phyloP scores from a whole-genome alignment of 1,139 yeast genomes.

The Nematodospora anomalae region DNA sequence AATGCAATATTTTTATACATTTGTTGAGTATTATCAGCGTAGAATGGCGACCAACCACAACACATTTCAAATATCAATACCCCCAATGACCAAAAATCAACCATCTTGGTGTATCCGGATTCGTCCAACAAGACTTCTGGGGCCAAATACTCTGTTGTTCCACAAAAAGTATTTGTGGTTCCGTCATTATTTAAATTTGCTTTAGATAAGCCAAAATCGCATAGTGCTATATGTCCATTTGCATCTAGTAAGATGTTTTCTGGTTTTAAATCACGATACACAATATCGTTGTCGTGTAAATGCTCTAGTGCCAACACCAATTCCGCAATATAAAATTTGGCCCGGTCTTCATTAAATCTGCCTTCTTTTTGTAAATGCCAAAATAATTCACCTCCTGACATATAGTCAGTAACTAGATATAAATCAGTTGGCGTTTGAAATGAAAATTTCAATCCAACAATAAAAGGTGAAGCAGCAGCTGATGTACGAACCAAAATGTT shows the following conservation, averaged over 20 bases:
- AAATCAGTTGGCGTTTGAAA: constrained; percentile 93
- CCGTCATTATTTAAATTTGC: constrained; percentile 86
- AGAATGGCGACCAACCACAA: constrained; percentile 99
- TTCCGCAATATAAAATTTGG: constrained; percentile 95
- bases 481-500: constrained; percentile 88
- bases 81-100: constrained; percentile 84
- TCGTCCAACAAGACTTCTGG: constrained; percentile 83
- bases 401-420: constrained; percentile 91
- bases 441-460: constrained; percentile 91
- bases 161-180: constrained; percentile 95
- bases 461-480: constrained; percentile 82
- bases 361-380: constrained; percentile 98
- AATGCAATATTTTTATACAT: constrained; percentile 98
- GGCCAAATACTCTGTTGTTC: constrained; percentile 90
- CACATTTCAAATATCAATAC: constrained; percentile 85
- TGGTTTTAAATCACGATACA: constrained; percentile 92
- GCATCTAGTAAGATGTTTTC: constrained; percentile 93
- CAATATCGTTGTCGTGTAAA: constrained; percentile 88
- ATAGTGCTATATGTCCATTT: constrained; percentile 92
- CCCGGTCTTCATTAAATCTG: constrained; percentile 86
- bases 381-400: constrained; percentile 97
- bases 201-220: constrained; percentile 95
- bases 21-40: constrained; percentile 95
- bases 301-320: constrained; percentile 88
- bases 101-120: constrained; percentile 82